Evolutionary conservation across 306 rosid genomes (phyloP).

Genomic region (Astragalus membranaceus): DNA sequence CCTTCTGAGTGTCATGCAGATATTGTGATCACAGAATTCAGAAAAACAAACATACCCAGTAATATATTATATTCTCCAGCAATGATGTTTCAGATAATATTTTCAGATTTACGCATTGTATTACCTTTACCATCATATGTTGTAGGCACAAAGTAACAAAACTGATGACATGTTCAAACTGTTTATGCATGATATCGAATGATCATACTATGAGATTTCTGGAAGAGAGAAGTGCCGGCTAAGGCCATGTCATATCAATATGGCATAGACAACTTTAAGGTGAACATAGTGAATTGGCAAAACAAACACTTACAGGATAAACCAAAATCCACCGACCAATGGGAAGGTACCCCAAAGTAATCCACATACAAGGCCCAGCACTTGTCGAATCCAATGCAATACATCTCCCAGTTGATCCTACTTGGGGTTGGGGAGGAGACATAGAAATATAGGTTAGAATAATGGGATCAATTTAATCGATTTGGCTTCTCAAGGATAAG

Average conservation of each 20-base stretch:
- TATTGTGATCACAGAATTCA: neutral
- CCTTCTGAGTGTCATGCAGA: neutral
- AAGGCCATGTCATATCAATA: neutral
- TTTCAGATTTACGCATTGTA: slow-evolving; percentile 7
- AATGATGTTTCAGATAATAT: neutral
- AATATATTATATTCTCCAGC: neutral
- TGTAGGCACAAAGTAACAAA: neutral
- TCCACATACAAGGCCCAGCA: slow-evolving; percentile 63
- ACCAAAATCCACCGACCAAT: slow-evolving; percentile 92
- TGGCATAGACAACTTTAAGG: neutral
- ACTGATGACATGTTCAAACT: neutral
- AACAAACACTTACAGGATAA: slow-evolving; percentile 63
- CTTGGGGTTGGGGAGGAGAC: neutral
- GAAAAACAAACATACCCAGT: neutral
- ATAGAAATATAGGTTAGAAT: neutral
- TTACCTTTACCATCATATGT: neutral
- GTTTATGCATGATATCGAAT: neutral
- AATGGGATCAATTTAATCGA: neutral
- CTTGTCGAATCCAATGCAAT: slow-evolving; percentile 97
- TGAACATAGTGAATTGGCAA: neutral
- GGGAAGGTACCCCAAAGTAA: slow-evolving; percentile 88
- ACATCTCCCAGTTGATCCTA: slow-evolving; percentile 98
- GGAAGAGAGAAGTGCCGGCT: neutral
- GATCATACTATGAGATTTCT: neutral
- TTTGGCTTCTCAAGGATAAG: neutral